Evolutionary conservation across 1,284 basidiomycete species (phyloP), one percentile per base, ranked within the genome.

Genomic region (Fomitopsis betulina): DNA sequence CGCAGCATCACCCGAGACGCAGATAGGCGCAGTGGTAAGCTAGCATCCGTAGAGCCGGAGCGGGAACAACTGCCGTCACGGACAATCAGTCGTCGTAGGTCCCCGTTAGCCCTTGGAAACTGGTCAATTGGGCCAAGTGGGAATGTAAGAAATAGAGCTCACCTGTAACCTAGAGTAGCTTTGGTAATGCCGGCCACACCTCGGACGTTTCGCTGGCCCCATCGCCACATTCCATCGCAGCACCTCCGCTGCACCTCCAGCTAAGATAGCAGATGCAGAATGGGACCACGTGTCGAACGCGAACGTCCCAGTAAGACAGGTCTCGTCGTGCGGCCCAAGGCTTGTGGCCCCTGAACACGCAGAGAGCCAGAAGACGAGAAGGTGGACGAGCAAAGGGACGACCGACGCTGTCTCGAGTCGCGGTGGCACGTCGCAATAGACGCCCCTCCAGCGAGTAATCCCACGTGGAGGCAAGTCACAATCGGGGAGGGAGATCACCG

Each of bases 141-240:
- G 21, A 13, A 9, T 12, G 19, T 23, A 15, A 27, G 10, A 5
- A 47, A 15, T n/a, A 3, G 8, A 5, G 3, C 39, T 35, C 39
- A 45, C 32, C 30, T 5, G 7, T 9, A n/a, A 3, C 3, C n/a
- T 43, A 37, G 60, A 43, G 54, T 53, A 52, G 55, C 50, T 35
- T 54, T 65, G 62, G 65, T 69, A 62, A 62, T 67, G 62, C 71
- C 68, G 70, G 69, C 72, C 67, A 63, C 56, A 42, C 63, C 63
- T 68, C 70, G 74, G 73, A 76, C 68, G 73, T 51, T 73, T 70
- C 72, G 72, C 70, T 73, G 63, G 65, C 68, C 64, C 66, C 80
- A 79, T 80, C 77, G 78, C 79, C 72, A 80, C 79, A 80, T 80
- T 78, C 79, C 78, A 80, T 81, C 72, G 75, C 79, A 77, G 49